Base-by-base conservation (phyloP, 164 flowering plant genomes). In the Berberis thunbergii region DNA sequence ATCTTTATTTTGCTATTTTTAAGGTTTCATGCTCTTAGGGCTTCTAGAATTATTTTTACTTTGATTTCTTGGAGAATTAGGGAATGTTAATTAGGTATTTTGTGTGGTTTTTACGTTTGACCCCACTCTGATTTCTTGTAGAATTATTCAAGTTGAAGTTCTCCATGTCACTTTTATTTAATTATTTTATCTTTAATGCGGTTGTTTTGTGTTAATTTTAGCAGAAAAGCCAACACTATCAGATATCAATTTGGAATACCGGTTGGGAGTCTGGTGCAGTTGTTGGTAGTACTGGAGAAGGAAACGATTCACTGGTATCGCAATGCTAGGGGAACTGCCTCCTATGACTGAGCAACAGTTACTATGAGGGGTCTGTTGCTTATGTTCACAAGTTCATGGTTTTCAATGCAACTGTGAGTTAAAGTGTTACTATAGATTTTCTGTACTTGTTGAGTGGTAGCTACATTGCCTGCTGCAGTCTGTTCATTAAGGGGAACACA, bases 341-440 rank as follows among this genome's bases (percentile, higher is more conserved):
- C 70, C 94, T 3, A 60, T 83, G 48, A 72, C 75, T 45, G 83
- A 78, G 39, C 96, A 55, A 78, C 66, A 73, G 94, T 83, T 69
- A 78, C 80, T 49, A 73, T 86, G 9, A 79, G 99, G 71, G 99
- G 99, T 72, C 79, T 43, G 97, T 86, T 76, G 96, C 97, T 42
- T 95, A 89, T 79, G 97, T 95, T 61, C 99, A 44, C 99, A 95
- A 84, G 74, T 91, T 77, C 99, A 43, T 95, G 99, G 97, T 95
- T 61, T 95, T 90, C 71, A 93, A 93, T 83, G 97, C 91, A 60
- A 93, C 97, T 64, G 98, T 93, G 63, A 81, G 93, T 83, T 66
- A 9, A 12, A 11, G 38, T n/a, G 43, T 64, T 48, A 41, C 54
- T 57, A 57, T 54, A 39, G 8, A 7, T 42, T 4, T 38, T 41